A percentile compares a stretch with the other conserved stretches of the same genome.
Conservation (phyloP, 768 basidiomycete species). For the Termitomyces eurrhizus region DNA sequence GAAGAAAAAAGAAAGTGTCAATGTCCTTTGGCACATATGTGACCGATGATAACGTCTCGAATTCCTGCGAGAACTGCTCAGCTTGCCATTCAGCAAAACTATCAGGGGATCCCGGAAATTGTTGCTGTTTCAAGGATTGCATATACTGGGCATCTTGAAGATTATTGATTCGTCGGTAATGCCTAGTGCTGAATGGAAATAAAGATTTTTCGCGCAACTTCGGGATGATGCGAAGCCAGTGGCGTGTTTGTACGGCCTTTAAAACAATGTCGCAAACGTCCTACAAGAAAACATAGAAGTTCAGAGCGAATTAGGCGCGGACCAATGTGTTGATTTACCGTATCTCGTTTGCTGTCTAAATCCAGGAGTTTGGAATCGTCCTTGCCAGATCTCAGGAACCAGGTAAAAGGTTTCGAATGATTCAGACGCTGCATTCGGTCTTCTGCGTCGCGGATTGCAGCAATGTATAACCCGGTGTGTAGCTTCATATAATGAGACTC, state of each 20-base stretch:
- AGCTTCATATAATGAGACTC: constrained; percentile 12
- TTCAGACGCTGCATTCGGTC: not conserved
- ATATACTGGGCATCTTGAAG: not conserved
- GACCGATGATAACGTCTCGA: too few species aligned
- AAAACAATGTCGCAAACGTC: not conserved
- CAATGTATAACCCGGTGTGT: constrained; percentile 15
- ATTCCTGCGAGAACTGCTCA: not conserved
- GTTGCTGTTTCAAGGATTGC: not conserved
- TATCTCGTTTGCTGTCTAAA: not conserved
- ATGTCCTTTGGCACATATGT: not conserved
- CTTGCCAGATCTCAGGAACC: not conserved
- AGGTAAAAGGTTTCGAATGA: not conserved
- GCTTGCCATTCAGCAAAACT: not conserved
- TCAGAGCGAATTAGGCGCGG: not conserved
- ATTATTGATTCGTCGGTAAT: not conserved
- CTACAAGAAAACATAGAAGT: not conserved
- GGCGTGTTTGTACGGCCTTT: not conserved
- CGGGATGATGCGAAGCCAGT: not conserved
- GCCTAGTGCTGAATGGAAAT: not conserved
- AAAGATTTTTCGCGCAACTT: not conserved
- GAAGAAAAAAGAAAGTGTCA: not conserved
- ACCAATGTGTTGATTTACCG: not conserved
- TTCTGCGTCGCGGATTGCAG: constrained; percentile 13
- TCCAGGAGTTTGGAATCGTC: not conserved
- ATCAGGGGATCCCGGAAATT: not conserved